phyloP scores from a whole-genome alignment of 164 flowering plant genomes.

The Annona cherimola region DNA sequence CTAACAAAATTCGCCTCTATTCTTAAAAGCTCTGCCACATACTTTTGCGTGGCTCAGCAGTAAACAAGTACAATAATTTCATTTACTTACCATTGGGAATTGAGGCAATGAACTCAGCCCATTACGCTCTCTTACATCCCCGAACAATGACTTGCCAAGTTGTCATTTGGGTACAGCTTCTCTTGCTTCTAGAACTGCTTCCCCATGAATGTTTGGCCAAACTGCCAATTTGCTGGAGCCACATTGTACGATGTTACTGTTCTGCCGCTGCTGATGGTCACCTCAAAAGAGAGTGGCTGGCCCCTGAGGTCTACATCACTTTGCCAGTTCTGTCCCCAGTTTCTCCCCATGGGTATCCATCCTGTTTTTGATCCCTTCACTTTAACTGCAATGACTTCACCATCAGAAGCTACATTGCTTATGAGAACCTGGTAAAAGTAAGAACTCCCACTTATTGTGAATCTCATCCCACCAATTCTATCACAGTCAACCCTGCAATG shows the following conservation, averaged over 20 bases:
- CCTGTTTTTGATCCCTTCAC: conserved; percentile 84
- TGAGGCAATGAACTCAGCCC: background rate
- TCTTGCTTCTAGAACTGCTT: conserved; percentile 42
- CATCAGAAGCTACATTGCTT: conserved; percentile 66
- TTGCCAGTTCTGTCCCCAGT: conserved; percentile 94
- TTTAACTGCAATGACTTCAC: conserved; percentile 64
- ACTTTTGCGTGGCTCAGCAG: conserved; percentile 6
- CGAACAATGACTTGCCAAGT: background rate
- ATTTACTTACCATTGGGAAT: background rate
- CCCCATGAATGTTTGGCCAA: conserved; percentile 77
- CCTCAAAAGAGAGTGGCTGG: conserved; percentile 72
- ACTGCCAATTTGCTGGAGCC: conserved; percentile 66
- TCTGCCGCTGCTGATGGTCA: conserved; percentile 47
- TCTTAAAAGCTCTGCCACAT: background rate
- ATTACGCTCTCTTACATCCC: background rate
- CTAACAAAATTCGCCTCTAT: conserved; percentile 5
- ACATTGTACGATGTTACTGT: conserved; percentile 58
- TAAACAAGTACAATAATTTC: background rate
- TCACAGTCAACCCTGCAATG: conserved; percentile 58
- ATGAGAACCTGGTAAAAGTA: conserved; percentile 59
- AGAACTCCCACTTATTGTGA: conserved; percentile 48
- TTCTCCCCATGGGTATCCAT: conserved; percentile 81
- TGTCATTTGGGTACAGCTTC: background rate
- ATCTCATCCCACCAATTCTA: conserved; percentile 64
- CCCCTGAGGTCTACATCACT: conserved; percentile 46